Base-by-base conservation (phyloP, 108 stramenopile genomes). In the Poteriospumella lacustris region DNA sequence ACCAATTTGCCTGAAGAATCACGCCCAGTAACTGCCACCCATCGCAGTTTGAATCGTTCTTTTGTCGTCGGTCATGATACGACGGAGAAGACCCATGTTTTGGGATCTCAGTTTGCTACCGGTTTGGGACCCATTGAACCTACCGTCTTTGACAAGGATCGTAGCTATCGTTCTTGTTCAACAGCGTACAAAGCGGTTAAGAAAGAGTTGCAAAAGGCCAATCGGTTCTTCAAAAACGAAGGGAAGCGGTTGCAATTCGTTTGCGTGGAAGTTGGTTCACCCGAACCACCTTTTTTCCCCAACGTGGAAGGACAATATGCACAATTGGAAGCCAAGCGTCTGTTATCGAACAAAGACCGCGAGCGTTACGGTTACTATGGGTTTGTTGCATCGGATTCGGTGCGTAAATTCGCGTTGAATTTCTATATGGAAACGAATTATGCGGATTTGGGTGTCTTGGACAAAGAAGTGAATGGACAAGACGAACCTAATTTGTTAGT, bases 211-310 rank as follows among this genome's bases (percentile, higher is more conserved):
- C 9, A 42, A 9, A 42, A 39, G 42, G 9, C 70, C 15, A 73
- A 73, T 34, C 43, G 5, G 36, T 73, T 73, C 70, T 5, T 73
- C n/a, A 73, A 73, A 19, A 33, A 52, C 36, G 70, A 73, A 33
- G 47, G 47, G 3, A 3, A 33, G 41, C 26, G 26, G 28, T 5
- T 73, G 5, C 36, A 31, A 3, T 73, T 73, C 33, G 26, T 26
- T 26, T 34, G 70, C 42, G 47, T 73, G 9, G 70, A 73, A 33
- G 33, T 38, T 28, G 28, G 3, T 42, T 5, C 33, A 33, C 60
- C 60, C 31, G 28, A 24, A 5, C 60, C 60, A 24, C 60, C 60
- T 24, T 64, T 64, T 34, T 64, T 64, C 36, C 60, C n/a, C n/a
- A n/a, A n/a, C n/a, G n/a, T n/a, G n/a, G n/a, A n/a, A n/a, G n/a